Evolutionary conservation across 768 basidiomycete species (phyloP), one percentile per base, ranked within the genome.

Genomic region (Austroboletus eburneus): DNA sequence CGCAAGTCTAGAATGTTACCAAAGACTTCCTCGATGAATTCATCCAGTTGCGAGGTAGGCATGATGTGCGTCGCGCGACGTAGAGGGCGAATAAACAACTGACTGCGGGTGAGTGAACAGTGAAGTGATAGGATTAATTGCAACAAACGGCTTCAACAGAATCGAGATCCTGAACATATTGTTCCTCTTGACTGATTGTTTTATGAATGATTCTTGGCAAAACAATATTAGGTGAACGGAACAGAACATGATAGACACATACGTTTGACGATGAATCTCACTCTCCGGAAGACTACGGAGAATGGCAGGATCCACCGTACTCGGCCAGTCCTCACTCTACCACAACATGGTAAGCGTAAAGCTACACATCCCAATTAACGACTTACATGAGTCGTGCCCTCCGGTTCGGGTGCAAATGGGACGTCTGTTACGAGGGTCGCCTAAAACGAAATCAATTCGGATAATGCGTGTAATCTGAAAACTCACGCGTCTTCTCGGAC

Each of bases 21-120:
- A 52, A 98, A 94, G 4, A 94, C 85, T 27, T 90, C 85, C 36
- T 90, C 87, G 41, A 96, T 83, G 64, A 97, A 95, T 27, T 85
- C 80, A 25, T 89, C 85, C 7, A 95, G 66, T 25, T 79, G 72
- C 21, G 75, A 59, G 4, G 73, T 66, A 5, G 74, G 69, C 55
- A 85, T 78, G 47, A 85, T 71, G 69, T 85, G 83, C 14, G 67
- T 70, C 52, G 74, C 79, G 62, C 44, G 76, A 61, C 62, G 81
- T 47, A 62, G 73, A 63, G 61, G 81, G 53, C 73, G 69, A 40
- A 85, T 75, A 61, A 83, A 82, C 40, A 84, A 48, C 72, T 74
- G 43, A 30, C 7, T n/a, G 25, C 0, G n/a, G 3, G 21, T 56
- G 18, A 62, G 50, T 12, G 29, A 38, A 78, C 69, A 58, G 76